Evolutionary conservation across 1,139 yeast species (phyloP).

Genomic region (Kurtzmaniella quercitrusa): DNA sequence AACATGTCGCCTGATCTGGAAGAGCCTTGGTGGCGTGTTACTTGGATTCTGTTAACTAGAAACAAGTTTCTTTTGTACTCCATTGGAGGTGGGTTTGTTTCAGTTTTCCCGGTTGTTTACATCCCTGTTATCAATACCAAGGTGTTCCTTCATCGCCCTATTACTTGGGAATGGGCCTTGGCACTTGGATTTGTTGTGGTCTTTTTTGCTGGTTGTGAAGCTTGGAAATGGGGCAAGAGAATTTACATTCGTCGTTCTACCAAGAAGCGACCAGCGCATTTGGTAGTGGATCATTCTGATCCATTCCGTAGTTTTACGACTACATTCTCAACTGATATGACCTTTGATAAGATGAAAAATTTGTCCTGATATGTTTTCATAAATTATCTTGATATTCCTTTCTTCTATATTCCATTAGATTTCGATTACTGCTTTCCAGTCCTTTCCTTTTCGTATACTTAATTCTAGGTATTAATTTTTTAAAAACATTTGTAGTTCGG

Average conservation of each 20-base stretch:
- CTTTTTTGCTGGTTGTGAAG: conserved; percentile 59
- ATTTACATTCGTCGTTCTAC: conserved; percentile 10
- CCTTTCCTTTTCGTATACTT: not conserved
- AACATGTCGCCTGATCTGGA: conserved; percentile 67
- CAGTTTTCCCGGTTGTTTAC: conserved; percentile 79
- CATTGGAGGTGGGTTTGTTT: conserved; percentile 60
- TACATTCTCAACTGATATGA: not conserved
- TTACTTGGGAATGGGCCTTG: conserved; percentile 81
- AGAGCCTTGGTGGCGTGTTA: conserved; percentile 52
- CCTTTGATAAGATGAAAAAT: conserved; percentile 14
- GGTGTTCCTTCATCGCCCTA: conserved; percentile 72
- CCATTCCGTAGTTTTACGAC: not conserved
- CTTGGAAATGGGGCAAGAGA: conserved; percentile 66
- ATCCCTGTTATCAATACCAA: conserved; percentile 79
- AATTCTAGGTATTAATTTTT: not conserved
- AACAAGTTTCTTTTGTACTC: conserved; percentile 85
- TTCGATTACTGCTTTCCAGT: not conserved
- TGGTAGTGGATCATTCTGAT: not conserved
- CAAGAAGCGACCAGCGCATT: not conserved
- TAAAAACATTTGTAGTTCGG: not conserved
- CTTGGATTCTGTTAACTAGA: conserved; percentile 55
- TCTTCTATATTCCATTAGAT: too few relatives aligned
- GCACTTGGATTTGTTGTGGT: conserved; percentile 59
- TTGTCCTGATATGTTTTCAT: conserved; percentile 32
- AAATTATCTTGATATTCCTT: too few relatives aligned